Evolutionary conservation across 345 rosid genomes (phyloP).

Genomic region (Excoecaria agallocha): DNA sequence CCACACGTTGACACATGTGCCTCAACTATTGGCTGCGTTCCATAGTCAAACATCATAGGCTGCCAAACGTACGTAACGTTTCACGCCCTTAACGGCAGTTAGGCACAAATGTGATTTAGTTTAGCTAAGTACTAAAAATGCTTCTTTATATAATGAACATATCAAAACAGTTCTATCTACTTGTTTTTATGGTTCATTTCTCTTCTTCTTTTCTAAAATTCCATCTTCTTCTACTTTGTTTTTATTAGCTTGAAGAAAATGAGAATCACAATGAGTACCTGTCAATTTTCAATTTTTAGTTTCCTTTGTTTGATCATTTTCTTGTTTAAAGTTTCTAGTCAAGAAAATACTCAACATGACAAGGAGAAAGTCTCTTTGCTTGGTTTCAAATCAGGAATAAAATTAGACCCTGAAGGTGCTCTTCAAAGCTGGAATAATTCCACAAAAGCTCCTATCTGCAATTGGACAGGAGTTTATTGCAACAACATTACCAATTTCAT

Average conservation of each 20-base stretch:
- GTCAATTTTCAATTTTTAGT: slow-evolving; percentile 32
- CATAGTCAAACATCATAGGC: slow-evolving; percentile 47
- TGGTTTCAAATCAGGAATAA: slow-evolving; percentile 51
- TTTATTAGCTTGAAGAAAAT: neutral
- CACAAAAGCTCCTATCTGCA: slow-evolving; percentile 49
- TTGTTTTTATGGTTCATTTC: neutral
- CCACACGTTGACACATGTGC: slow-evolving; percentile 6
- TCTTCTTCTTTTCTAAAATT: neutral
- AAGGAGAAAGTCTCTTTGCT: slow-evolving; percentile 55
- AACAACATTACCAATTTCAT: slow-evolving; percentile 43
- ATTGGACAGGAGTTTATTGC: slow-evolving; percentile 74
- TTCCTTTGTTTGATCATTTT: slow-evolving; percentile 32
- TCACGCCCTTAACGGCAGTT: slow-evolving; percentile 48
- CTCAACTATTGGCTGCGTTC: slow-evolving; percentile 8
- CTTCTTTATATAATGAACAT: neutral
- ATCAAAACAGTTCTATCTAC: neutral
- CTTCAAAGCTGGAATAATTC: slow-evolving; percentile 54
- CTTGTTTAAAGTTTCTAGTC: slow-evolving; percentile 25
- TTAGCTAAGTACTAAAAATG: neutral
- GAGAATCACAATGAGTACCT: slow-evolving; percentile 35
- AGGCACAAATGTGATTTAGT: slow-evolving; percentile 36
- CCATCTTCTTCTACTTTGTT: slow-evolving; percentile 2
- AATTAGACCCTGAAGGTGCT: slow-evolving; percentile 46
- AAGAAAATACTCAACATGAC: slow-evolving; percentile 20
- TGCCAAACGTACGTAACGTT: slow-evolving; percentile 36